A percentile compares a stretch with the other conserved stretches of the same genome.
Conservation (phyloP, 257 asterid genomes). For the Jaltomata sinuosa region DNA sequence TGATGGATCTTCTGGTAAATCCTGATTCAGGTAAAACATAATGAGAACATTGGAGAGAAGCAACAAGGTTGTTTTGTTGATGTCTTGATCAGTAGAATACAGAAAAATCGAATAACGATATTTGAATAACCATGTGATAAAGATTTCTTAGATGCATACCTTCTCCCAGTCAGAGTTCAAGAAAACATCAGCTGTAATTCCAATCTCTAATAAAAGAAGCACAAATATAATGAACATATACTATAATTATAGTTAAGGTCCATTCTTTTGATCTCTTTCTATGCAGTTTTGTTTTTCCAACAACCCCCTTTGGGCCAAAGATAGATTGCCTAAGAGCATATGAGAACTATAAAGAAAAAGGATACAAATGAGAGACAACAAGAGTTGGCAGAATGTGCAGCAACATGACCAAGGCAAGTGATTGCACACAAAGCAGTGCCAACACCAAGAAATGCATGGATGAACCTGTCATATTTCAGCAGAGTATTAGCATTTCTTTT, state of each 20-base stretch:
- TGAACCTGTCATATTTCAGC: constrained; percentile 31
- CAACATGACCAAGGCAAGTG: constrained; percentile 50
- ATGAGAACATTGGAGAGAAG: neutral
- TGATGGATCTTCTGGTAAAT: constrained; percentile 27
- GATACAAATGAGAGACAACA: constrained; percentile 48
- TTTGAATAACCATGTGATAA: neutral
- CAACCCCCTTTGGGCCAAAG: neutral
- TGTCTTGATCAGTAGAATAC: neutral
- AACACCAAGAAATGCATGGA: constrained; percentile 44
- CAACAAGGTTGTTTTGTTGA: neutral
- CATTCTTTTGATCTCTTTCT: neutral
- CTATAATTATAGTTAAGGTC: constrained; percentile 35
- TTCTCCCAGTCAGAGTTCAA: constrained; percentile 35
- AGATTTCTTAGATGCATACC: constrained; percentile 15
- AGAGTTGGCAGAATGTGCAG: constrained; percentile 31
- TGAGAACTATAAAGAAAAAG: constrained; percentile 5
- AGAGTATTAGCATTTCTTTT: neutral
- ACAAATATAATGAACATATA: constrained; percentile 30
- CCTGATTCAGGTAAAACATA: constrained; percentile 17
- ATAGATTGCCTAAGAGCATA: neutral
- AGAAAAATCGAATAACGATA: too few relatives aligned
- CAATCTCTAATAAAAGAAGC: constrained; percentile 34
- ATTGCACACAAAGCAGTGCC: constrained; percentile 47
- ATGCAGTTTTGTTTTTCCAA: neutral
- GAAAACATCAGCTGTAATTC: constrained; percentile 28